Conservation (phyloP, 2,329 filamentous ascomycete genomes). For the Nakataea oryzae region DNA sequence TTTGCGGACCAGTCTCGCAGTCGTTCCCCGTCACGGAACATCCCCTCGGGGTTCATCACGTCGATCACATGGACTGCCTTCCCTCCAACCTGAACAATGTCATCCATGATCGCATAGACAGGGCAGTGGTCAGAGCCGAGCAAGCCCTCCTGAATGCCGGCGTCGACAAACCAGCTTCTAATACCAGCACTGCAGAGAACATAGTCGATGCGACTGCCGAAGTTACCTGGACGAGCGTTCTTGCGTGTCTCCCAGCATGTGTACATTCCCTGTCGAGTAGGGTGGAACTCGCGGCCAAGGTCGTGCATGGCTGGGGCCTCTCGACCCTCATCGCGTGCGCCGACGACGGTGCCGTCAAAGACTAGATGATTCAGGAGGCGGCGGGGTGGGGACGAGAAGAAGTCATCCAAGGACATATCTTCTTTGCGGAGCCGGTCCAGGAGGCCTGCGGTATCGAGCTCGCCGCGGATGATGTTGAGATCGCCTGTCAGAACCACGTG, state of each 20-base stretch:
- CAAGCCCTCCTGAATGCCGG: slow-evolving; percentile 86
- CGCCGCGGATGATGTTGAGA: slow-evolving; percentile 64
- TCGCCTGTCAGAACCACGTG: slow-evolving; percentile 80
- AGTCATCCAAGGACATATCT: slow-evolving; percentile 58
- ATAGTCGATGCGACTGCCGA: slow-evolving; percentile 88
- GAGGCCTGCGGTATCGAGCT: slow-evolving; percentile 67
- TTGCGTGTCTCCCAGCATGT: slow-evolving; percentile 95
- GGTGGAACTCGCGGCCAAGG: slow-evolving; percentile 72
- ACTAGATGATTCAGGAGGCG: slow-evolving; percentile 81
- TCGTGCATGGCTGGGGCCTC: slow-evolving; percentile 65
- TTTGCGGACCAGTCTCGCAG: slow-evolving; percentile 55
- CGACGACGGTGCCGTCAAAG: slow-evolving; percentile 50
- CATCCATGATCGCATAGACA: slow-evolving; percentile 67
- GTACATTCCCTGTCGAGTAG: slow-evolving; percentile 77
- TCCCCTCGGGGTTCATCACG: slow-evolving; percentile 65
- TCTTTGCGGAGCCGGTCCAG: slow-evolving; percentile 63
- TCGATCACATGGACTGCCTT: slow-evolving; percentile 50
- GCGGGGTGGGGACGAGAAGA: slow-evolving; percentile 59
- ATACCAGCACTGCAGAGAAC: slow-evolving; percentile 73
- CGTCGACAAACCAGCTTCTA: slow-evolving; percentile 66
- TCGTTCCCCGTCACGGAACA: slow-evolving; percentile 59
- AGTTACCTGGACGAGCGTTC: slow-evolving; percentile 93
- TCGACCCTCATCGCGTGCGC: slow-evolving; percentile 56
- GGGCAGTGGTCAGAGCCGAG: slow-evolving; percentile 97
- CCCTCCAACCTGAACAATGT: slow-evolving; percentile 41